Conservation (phyloP, 805 yeast species). For the Nakazawaea laoshanensis region DNA sequence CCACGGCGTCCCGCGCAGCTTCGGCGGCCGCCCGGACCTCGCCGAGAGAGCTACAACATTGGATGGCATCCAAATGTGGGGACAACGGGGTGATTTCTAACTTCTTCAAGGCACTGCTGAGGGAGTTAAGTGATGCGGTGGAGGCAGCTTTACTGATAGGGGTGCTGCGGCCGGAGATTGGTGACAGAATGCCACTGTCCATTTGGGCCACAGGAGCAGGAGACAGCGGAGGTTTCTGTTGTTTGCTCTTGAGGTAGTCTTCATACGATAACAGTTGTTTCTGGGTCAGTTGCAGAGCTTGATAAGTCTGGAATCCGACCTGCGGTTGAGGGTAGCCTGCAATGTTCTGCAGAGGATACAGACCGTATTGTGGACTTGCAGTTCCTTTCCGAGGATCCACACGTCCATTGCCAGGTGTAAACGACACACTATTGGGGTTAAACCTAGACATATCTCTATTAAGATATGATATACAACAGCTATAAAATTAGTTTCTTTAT, state of each 20-base stretch:
- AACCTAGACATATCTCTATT: slow-evolving; percentile 8
- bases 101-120: slow-evolving; percentile 62
- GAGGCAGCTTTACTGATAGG: slow-evolving; percentile 33
- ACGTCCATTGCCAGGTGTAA: slow-evolving; percentile 25
- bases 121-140: slow-evolving; percentile 57
- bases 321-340: slow-evolving; percentile 12
- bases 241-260: slow-evolving; percentile 41
- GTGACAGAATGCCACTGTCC: slow-evolving; percentile 5
- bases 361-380: too few relatives aligned
- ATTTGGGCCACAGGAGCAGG: too few relatives aligned
- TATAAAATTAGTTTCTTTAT: neutral
- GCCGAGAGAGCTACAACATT: too few relatives aligned
- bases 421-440: too few relatives aligned
- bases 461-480: neutral
- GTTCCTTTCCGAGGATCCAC: too few relatives aligned
- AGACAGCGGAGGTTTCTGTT: slow-evolving; percentile 18
- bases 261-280: slow-evolving; percentile 32
- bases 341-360: too few relatives aligned
- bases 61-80: slow-evolving; percentile 43
- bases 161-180: slow-evolving; percentile 19
- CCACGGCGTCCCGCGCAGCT: slow-evolving; percentile 43
- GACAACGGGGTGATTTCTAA: slow-evolving; percentile 61
- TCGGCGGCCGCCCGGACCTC: too few relatives aligned
- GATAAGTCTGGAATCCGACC: slow-evolving; percentile 12
- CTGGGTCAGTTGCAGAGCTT: slow-evolving; percentile 9